Percentiles rank a stretch among this genome's conserved stretches.
phyloP scores from a whole-genome alignment of 208 protist species.

The Acanthamoeba rhysodes region DNA sequence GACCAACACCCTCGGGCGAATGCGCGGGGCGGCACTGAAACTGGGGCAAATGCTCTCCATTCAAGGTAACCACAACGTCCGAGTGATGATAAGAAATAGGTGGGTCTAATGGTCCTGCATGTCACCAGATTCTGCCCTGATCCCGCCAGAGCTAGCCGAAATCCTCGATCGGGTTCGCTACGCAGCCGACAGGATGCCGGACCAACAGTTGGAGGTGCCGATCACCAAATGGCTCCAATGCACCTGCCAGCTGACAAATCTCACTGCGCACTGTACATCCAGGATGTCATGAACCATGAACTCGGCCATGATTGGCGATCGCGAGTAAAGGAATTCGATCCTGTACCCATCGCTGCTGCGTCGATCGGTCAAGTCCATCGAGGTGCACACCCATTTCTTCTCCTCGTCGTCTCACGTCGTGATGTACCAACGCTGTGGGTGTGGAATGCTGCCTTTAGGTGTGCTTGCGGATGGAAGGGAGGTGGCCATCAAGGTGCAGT shows the following conservation, averaged over 20 bases:
- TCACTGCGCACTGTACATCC: neutral
- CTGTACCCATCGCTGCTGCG: constrained; percentile 95
- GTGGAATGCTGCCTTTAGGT: neutral
- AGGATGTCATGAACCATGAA: constrained; percentile 80
- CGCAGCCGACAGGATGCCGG: constrained; percentile 87
- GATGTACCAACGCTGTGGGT: too few species aligned
- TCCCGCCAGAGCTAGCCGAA: constrained; percentile 81
- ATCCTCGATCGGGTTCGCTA: constrained; percentile 86
- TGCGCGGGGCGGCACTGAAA: constrained; percentile 96
- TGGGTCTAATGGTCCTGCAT: neutral
- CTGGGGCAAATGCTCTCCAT: constrained; percentile 98
- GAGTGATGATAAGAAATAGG: too few species aligned
- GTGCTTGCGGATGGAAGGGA: constrained; percentile 86
- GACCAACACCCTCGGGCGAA: constrained; percentile 96
- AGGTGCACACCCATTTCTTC: neutral
- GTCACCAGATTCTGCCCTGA: constrained; percentile 78
- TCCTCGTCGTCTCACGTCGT: constrained; percentile 52
- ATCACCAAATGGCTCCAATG: neutral
- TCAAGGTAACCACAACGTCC: constrained; percentile 80
- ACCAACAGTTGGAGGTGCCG: constrained; percentile 81
- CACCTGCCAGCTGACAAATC: neutral
- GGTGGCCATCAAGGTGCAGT: constrained; percentile 91
- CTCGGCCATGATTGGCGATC: constrained; percentile 87
- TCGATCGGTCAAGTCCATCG: constrained; percentile 95
- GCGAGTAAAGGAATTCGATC: constrained; percentile 93